These are phyloP conservation scores for Saccharomycopsis sp. DNA, from an alignment of 805 yeast genomes.

Conservation along the genomic window DNA sequence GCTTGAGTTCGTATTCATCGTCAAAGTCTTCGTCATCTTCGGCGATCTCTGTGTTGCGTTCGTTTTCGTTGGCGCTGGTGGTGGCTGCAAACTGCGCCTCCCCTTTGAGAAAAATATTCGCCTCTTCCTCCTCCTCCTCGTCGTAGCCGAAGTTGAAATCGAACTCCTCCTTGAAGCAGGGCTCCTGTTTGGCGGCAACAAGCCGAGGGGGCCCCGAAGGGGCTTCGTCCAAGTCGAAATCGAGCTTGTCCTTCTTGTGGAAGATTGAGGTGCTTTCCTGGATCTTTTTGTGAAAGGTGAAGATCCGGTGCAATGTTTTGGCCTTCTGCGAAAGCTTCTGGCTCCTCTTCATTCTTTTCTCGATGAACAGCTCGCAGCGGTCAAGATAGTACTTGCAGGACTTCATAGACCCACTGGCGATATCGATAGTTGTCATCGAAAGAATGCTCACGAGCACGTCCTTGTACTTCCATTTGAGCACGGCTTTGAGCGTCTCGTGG, in stretches of 20 bases:
- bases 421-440: conserved; percentile 82
- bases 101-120: background rate
- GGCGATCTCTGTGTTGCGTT: background rate
- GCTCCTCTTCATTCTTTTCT: conserved; percentile 50
- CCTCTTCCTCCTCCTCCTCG: conserved; percentile 1
- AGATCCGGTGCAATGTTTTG: conserved; percentile 66
- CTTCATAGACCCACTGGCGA: conserved; percentile 87
- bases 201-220: no score
- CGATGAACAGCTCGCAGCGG: conserved; percentile 70
- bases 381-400: conserved; percentile 71
- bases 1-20: background rate
- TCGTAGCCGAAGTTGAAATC: conserved; percentile 1
- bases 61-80: background rate
- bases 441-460: conserved; percentile 61
- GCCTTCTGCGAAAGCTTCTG: conserved; percentile 65
- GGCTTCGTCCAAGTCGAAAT: conserved; percentile 30
- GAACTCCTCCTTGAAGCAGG: background rate
- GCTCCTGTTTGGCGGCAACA: background rate
- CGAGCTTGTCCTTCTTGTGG: background rate
- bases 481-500: conserved; percentile 33
- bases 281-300: conserved; percentile 63
- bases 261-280: conserved; percentile 57
- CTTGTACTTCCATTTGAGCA: conserved; percentile 62
- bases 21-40: background rate
- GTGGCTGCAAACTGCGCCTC: background rate